These are phyloP conservation scores for Aspergillus caelatus DNA, from an alignment of 2,329 filamentous ascomycete genomes.

Conservation along the genomic window DNA sequence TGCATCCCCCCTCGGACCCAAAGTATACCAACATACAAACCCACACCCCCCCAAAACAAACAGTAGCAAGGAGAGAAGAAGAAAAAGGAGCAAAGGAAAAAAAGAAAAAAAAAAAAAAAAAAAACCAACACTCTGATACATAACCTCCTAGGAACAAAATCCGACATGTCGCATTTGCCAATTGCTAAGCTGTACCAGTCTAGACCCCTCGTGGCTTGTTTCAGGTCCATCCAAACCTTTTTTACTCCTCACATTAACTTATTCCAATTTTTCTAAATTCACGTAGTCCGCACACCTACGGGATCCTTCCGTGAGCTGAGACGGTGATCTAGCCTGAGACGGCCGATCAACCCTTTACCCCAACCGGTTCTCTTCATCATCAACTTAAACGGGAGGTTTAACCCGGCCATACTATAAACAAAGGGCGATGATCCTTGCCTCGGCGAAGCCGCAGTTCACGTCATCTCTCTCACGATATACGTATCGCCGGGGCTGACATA, in stretches of 20 bases:
- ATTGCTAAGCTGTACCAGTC: not conserved
- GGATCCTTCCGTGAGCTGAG: slow-evolving; percentile 7
- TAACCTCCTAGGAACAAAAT: not conserved
- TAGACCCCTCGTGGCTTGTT: slow-evolving; percentile 8
- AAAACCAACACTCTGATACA: not conserved
- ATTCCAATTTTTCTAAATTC: not conserved
- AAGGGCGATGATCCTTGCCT: not conserved
- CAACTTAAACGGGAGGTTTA: slow-evolving; percentile 1
- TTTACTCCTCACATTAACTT: not conserved
- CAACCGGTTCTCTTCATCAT: not conserved
- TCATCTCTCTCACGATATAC: not conserved
- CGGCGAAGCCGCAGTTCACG: not conserved
- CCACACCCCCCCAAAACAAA: not conserved
- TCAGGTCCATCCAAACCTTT: not conserved
- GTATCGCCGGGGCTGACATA: not conserved
- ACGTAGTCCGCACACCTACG: not conserved
- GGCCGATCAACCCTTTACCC: slow-evolving; percentile 2
- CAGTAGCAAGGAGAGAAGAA: not conserved
- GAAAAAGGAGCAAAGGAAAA: not conserved
- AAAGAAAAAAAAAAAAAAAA: too few species aligned
- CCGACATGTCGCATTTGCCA: not conserved
- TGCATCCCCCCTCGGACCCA: not conserved
- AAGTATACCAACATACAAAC: not conserved
- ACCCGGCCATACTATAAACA: not conserved
- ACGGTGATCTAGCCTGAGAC: slow-evolving; percentile 2